A percentile compares a stretch with the other conserved stretches of the same genome.
These are phyloP conservation scores for Venturia asperata DNA, from an alignment of 2,329 filamentous ascomycete genomes.

Conservation along the genomic window DNA sequence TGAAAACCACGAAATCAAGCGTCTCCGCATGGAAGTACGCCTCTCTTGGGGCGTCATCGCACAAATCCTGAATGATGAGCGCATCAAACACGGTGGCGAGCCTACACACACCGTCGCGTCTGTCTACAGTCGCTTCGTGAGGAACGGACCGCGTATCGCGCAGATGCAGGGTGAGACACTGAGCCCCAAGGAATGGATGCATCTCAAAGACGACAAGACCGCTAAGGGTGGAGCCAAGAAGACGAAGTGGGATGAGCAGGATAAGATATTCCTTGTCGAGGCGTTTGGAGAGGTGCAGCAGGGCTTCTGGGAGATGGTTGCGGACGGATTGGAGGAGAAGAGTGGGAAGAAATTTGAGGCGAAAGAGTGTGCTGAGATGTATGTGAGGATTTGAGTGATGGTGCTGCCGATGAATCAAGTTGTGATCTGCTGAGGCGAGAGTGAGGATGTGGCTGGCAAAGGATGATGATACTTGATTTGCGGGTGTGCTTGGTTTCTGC, in stretches of 20 bases:
- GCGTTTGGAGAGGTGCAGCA: constrained; percentile 13
- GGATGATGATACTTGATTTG: not conserved
- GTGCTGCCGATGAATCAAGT: not conserved
- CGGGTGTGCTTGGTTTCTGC: not conserved
- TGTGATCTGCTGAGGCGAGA: not conserved
- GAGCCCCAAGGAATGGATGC: constrained; percentile 30
- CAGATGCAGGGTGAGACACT: constrained; percentile 28
- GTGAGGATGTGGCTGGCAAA: not conserved
- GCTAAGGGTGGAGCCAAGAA: not conserved
- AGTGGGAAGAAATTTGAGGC: constrained; percentile 6
- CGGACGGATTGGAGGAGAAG: constrained; percentile 8
- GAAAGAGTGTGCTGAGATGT: constrained; percentile 15
- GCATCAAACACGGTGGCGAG: constrained; percentile 20
- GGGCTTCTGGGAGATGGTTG: constrained; percentile 14
- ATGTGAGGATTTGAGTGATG: constrained; percentile 10
- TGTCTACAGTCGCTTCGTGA: constrained; percentile 34
- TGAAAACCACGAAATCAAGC: constrained; percentile 31
- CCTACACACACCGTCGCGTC: constrained; percentile 26
- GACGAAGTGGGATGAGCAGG: constrained; percentile 8
- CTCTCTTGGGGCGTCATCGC: constrained; percentile 29
- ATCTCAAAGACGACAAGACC: constrained; percentile 23
- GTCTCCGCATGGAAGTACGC: constrained; percentile 26
- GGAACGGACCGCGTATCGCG: constrained; percentile 27
- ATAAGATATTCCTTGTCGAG: constrained; percentile 9
- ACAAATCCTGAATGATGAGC: constrained; percentile 22